Base-by-base conservation (phyloP, 768 basidiomycete species). In the Tulasnella sp. region DNA sequence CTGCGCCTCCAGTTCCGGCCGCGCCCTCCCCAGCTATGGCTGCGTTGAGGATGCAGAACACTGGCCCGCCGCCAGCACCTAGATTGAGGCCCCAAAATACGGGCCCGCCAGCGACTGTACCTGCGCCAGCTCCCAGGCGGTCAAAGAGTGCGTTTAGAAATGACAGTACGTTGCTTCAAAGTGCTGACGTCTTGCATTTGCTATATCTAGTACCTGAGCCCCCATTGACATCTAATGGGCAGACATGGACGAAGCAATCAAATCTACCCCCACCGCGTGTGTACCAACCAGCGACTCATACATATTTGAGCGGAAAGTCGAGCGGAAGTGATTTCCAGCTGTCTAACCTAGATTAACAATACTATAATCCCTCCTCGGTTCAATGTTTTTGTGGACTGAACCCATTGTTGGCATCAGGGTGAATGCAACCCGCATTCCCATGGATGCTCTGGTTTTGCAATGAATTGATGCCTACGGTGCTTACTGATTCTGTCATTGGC, bases 251-350 rank as follows among this genome's bases (percentile, higher is more conserved):
- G 5, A 78, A 83, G n/a, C 63, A 64, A n/a, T 72, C 75, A 13
- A 86, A 83, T 52, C 89, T 91, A 68, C 89, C 89, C 1, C 81
- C 82, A 13, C 89, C 89, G 3, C 80, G 87, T 42, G 74, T 75
- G 26, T 91, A 89, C 69, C 68, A 69, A 34, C 67, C 70, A 4
- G 73, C 68, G 30, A 65, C 68, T 27, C 84, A 77, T 67, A 73
- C 74, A 43, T 93, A 93, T 68, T 72, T 70, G 11, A 83, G 82
- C 67, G 85, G 86, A 29, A 80, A 82, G 54, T 72, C 75, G 65
- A 76, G 75, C 59, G 89, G 89, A n/a, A 82, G 84, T 65, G 77
- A 80, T 58, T 90, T 89, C 47, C 26, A 19, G 26, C 5, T 59
- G 56, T 34, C 44, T 15, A 7, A 5, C 34, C 15, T 38, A 15